These are phyloP conservation scores for Mycena albidolilacea DNA, from an alignment of 768 basidiomycete species.

Conservation along the genomic window DNA sequence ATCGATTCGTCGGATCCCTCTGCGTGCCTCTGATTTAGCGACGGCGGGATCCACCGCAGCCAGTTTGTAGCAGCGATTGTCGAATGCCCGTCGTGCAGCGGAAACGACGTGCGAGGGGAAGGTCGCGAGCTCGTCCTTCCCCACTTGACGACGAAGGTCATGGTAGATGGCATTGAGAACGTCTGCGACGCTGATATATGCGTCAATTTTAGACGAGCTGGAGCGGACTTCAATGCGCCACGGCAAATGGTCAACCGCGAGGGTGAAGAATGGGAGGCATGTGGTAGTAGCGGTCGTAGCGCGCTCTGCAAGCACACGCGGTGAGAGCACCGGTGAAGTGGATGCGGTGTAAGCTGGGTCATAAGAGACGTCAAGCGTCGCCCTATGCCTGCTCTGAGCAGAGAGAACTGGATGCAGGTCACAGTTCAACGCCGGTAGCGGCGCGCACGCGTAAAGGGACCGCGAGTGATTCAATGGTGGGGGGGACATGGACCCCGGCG, in stretches of 20 bases:
- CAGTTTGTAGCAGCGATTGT: conserved; percentile 49
- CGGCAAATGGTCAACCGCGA: conserved; percentile 41
- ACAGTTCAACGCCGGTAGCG: conserved; percentile 23
- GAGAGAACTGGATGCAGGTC: conserved; percentile 26
- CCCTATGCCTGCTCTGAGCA: conserved; percentile 5
- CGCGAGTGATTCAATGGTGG: conserved; percentile 38
- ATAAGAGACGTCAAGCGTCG: conserved; percentile 39
- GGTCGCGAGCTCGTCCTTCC: conserved; percentile 50
- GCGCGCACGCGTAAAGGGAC: conserved; percentile 33
- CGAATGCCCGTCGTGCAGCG: conserved; percentile 52
- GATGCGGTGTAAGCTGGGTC: conserved; percentile 33
- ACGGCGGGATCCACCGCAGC: conserved; percentile 39
- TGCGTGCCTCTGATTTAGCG: conserved; percentile 50
- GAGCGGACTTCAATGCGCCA: conserved; percentile 42
- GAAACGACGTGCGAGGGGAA: conserved; percentile 41
- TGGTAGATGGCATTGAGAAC: conserved; percentile 59
- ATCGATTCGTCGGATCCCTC: conserved; percentile 63
- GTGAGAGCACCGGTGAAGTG: conserved; percentile 32
- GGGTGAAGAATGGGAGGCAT: conserved; percentile 41
- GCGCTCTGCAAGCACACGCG: conserved; percentile 41
- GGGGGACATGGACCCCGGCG: conserved; percentile 34
- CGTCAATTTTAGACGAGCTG: conserved; percentile 37
- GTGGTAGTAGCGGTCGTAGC: conserved; percentile 46
- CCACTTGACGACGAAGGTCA: conserved; percentile 54
- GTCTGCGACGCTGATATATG: conserved; percentile 52